Evolutionary conservation across 495 filamentous ascomycete species (phyloP), one percentile per base, ranked within the genome.

Genomic region (Margaritispora aquatica): DNA sequence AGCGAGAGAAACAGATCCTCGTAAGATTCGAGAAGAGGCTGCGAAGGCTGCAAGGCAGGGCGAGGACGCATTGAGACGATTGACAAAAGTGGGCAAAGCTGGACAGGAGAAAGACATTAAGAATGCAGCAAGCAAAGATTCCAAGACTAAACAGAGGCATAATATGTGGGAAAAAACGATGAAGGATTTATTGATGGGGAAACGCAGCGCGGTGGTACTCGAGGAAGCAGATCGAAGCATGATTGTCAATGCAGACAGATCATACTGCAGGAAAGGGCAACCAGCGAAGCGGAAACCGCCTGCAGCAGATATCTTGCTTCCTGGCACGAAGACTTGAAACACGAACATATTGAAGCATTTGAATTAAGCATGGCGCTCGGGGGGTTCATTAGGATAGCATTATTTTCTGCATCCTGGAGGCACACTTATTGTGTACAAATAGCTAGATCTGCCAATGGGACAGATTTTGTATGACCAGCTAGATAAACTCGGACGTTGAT

Each of bases 31-130:
- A 15, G 88, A 92, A 68, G 79, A 75, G 24, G 87, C 87, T 2
- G 88, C 87, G 2, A 81, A 88, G 68, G 85, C 89, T 63, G 87
- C 88, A 21, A 75, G 88, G 26, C 72, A 87, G 57, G 88, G 85
- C 1, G 88, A 92, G 72, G 82, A 88, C 60, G 87, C 87, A 21
- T 67, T 92, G 55, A 76, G 89, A 38, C 85, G 83, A 63, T 72
- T 92, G 48, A 81, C 87, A 38, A 69, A 66, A 17, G 74, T 74
- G 21, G 60, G 72, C 49, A 71, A 80, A 65, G 41, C 52, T 22
- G 68, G 73, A 50, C 55, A 60, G 66, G 57, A 71, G 62, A 70
- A 73, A 17, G 65, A 60, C 26, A 57, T 74, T 24, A 70, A 64
- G 17, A 66, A 68, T 19, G 60, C 63, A 41, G 73, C 72, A 17